A percentile compares a stretch with the other conserved stretches of the same genome.
phyloP scores from a whole-genome alignment of 1,284 basidiomycete species.

The Leucoagaricus sp. region DNA sequence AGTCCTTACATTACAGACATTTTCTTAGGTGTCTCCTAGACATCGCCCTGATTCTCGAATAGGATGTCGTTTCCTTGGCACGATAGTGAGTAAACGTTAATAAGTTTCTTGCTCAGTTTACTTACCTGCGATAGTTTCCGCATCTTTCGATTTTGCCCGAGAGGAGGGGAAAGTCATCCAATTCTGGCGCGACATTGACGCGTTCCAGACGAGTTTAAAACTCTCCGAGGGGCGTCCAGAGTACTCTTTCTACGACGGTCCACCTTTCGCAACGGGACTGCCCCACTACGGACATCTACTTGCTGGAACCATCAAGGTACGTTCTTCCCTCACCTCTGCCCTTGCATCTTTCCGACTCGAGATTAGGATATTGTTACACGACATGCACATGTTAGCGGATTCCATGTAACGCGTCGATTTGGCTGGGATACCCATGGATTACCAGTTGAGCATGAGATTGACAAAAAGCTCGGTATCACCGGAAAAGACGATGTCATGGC shows the following conservation, averaged over 20 bases:
- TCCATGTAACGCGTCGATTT: conserved; percentile 94
- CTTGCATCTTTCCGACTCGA: conserved; percentile 11
- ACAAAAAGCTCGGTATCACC: conserved; percentile 94
- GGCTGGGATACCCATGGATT: conserved; percentile 99
- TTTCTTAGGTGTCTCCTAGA: background rate
- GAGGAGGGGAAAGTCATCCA: conserved; percentile 92
- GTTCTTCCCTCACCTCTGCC: background rate
- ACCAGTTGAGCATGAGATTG: conserved; percentile 99
- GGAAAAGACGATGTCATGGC: conserved; percentile 92
- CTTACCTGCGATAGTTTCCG: conserved; percentile 52
- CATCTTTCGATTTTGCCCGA: conserved; percentile 85
- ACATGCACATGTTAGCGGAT: conserved; percentile 92
- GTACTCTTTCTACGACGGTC: conserved; percentile 97
- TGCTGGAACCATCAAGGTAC: conserved; percentile 94
- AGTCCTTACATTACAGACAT: background rate
- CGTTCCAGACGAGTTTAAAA: conserved; percentile 93
- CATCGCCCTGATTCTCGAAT: background rate
- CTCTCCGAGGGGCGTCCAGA: conserved; percentile 88
- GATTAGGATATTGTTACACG: conserved; percentile 92
- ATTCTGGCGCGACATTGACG: conserved; percentile 97
- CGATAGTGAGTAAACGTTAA: conserved; percentile 59
- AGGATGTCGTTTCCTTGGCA: conserved; percentile 72
- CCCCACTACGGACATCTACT: conserved; percentile 95
- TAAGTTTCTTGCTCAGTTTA: conserved; percentile 1
- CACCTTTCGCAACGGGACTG: conserved; percentile 96